Base-by-base conservation (phyloP, 2,329 filamentous ascomycete species). In the Tolypocladium pustulatum region DNA sequence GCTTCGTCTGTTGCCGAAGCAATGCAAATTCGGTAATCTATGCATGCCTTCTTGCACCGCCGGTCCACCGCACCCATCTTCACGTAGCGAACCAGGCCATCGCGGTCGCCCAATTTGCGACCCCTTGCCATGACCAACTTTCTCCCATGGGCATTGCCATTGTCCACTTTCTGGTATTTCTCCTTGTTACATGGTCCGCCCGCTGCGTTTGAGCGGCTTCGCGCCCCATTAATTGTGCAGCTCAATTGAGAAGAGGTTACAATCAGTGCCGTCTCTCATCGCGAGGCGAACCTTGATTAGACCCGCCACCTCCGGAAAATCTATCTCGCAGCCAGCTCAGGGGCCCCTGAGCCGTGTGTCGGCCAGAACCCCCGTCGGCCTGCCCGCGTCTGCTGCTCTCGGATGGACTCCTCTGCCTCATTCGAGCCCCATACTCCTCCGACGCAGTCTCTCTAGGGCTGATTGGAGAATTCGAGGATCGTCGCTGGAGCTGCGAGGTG, bases 311-410 rank as follows among this genome's bases (percentile, higher is more conserved):
- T 6, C 69, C 63, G 1, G 64, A 58, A 38, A 79, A 76, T 43
- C 71, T 72, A 51, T 74, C 74, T 54, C 77, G 73, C 25, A 80
- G 63, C 78, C 78, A 80, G 59, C 70, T 68, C 1, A 79, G 62
- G 37, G 76, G 72, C 3, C 75, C 72, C 43, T 68, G 65, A 4
- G 69, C 68, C n/a, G 71, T 67, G 36, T 64, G 63, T 34, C 67
- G 66, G n/a, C 69, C 67, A 22, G 71, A 65, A 4, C 69, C 68
- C 37, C 71, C 69, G 17, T 69, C 67, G 12, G 59, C 60, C 12
- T 58, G 65, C 27, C 64, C 67, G 22, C 63, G 66, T 32, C 72
- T 71, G 51, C 67, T 73, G 59, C 66, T 69, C 54, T 73, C 65
- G 0, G 74, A 74, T 8, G 75, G 73, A 57, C 73, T 76, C 41